A percentile compares a stretch with the other conserved stretches of the same genome.
Evolutionary conservation across 805 yeast genomes (phyloP).

Genomic region (Pichia manshurica): DNA sequence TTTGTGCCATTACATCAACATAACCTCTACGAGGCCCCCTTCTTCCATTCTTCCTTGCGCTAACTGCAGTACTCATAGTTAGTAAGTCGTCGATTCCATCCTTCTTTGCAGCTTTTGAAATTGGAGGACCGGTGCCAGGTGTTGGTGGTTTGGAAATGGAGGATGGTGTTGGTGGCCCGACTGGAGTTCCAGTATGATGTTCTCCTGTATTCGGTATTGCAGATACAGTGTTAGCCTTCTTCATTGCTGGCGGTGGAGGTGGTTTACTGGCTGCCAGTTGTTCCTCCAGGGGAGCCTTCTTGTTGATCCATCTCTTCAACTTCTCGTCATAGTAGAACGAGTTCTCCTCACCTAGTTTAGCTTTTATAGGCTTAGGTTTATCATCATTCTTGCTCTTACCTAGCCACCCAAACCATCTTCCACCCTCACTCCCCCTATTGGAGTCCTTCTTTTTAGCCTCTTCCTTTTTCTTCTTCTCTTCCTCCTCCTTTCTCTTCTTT

Average conservation of each 20-base stretch:
- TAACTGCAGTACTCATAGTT: slow-evolving; percentile 25
- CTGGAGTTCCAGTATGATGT: not conserved
- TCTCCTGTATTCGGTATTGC: slow-evolving; percentile 15
- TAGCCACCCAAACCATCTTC: slow-evolving; percentile 58
- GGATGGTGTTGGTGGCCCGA: not conserved
- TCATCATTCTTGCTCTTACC: slow-evolving; percentile 47
- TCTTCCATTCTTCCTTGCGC: slow-evolving; percentile 37
- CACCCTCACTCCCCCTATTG: slow-evolving; percentile 23
- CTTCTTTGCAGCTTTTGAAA: slow-evolving; percentile 11
- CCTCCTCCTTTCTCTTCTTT: slow-evolving; percentile 27
- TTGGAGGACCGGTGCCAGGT: too few relatives aligned
- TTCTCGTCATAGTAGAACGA: slow-evolving; percentile 76
- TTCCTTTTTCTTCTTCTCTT: slow-evolving; percentile 20
- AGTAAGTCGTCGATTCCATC: slow-evolving; percentile 28
- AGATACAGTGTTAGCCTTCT: slow-evolving; percentile 20
- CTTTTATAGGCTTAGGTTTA: slow-evolving; percentile 68
- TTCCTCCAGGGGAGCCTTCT: slow-evolving; percentile 60
- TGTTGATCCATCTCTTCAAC: slow-evolving; percentile 81
- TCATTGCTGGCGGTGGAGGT: slow-evolving; percentile 63
- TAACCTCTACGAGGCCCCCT: slow-evolving; percentile 55
- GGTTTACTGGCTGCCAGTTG: slow-evolving; percentile 48
- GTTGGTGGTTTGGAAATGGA: not conserved
- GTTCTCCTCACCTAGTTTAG: slow-evolving; percentile 78
- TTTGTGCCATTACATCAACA: slow-evolving; percentile 56
- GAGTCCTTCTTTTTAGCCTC: slow-evolving; percentile 31